phyloP scores from a whole-genome alignment of 768 basidiomycete species.

The Pleurotus tuoliensis region DNA sequence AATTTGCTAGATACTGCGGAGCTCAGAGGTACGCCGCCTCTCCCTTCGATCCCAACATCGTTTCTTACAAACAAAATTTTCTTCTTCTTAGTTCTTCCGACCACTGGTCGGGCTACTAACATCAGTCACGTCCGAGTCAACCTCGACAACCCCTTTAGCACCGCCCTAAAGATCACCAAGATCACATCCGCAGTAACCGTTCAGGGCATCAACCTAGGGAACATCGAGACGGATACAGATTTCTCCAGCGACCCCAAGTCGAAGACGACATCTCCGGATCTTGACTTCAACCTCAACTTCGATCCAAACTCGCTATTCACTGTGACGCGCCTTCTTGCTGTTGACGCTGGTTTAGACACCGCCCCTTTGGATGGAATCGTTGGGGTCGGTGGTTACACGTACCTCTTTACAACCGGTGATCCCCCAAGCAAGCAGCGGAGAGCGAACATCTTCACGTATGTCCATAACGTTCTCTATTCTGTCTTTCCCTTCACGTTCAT shows the following conservation, averaged over 20 bases:
- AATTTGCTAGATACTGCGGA: conserved; percentile 53
- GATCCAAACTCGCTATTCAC: conserved; percentile 69
- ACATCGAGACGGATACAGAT: conserved; percentile 47
- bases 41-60: no score
- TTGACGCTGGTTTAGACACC: conserved; percentile 57
- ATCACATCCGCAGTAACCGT: conserved; percentile 59
- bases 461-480: neutral
- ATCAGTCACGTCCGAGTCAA: conserved; percentile 61
- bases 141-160: conserved; percentile 66
- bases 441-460: conserved; percentile 52
- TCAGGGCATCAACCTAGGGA: conserved; percentile 59
- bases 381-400: conserved; percentile 60
- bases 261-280: conserved; percentile 50
- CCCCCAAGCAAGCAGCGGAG: conserved; percentile 28
- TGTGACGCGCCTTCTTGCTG: conserved; percentile 61
- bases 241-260: conserved; percentile 52
- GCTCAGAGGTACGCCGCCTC: conserved; percentile 37
- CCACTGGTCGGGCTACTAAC: conserved; percentile 60
- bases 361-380: conserved; percentile 66
- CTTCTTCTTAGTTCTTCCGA: conserved; percentile 45
- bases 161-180: conserved; percentile 51
- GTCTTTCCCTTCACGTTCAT: neutral
- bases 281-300: conserved; percentile 64
- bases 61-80: no score
- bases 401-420: conserved; percentile 38